Conservation (phyloP, 257 asterid species). For the Jacaranda mimosifolia region DNA sequence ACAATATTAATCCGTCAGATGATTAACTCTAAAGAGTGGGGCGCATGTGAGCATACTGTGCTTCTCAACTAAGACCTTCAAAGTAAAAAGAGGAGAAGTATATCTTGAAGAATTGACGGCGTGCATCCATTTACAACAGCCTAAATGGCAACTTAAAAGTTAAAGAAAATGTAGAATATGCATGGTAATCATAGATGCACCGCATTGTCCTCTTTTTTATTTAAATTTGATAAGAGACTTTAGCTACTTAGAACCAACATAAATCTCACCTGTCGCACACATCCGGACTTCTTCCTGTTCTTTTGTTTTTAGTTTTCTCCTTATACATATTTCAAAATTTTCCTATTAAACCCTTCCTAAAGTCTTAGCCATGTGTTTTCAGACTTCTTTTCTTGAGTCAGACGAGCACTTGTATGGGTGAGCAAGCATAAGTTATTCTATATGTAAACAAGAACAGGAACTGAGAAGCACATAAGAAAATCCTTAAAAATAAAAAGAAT, state of each 20-base stretch:
- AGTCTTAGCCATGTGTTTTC: too few species aligned
- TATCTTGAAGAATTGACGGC: too few species aligned
- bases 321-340: neutral
- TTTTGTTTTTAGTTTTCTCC: constrained; percentile 11
- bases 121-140: neutral
- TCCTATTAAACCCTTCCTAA: constrained; percentile 7
- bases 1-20: neutral
- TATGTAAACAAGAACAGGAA: too few species aligned
- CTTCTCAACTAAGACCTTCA: too few species aligned
- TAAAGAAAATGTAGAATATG: neutral
- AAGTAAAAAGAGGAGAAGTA: too few species aligned
- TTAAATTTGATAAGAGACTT: neutral
- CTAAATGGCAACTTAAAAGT: neutral
- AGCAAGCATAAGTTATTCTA: too few species aligned
- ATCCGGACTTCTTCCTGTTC: constrained; percentile 26
- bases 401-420: too few species aligned
- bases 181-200: neutral
- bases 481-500: neutral
- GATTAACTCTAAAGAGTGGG: too few species aligned
- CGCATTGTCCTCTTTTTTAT: neutral
- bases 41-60: too few species aligned
- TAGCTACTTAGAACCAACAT: constrained; percentile 14
- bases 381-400: too few species aligned
- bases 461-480: too few species aligned
- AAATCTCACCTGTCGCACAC: neutral